phyloP scores from a whole-genome alignment of 208 protist species.

The Crithidia fasciculata region DNA sequence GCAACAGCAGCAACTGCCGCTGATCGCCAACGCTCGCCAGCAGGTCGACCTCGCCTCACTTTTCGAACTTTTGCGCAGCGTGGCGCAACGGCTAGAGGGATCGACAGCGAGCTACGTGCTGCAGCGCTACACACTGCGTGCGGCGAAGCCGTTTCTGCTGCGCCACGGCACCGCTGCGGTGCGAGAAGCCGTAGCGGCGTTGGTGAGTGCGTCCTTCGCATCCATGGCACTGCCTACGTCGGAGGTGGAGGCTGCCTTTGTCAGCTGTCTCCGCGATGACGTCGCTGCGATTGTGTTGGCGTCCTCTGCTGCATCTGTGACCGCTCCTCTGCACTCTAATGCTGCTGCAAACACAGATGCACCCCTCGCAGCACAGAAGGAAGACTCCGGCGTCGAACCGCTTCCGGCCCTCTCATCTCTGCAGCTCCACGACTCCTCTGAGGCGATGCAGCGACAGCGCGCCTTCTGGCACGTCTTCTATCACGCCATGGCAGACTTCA shows the following conservation, averaged over 20 bases:
- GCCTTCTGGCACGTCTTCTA: constrained; percentile 25
- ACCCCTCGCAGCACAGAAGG: too few species aligned
- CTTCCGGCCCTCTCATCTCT: background rate
- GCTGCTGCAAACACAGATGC: too few species aligned
- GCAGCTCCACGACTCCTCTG: too few species aligned
- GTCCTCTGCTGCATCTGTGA: too few species aligned
- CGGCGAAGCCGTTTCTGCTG: constrained; percentile 44
- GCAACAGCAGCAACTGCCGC: constrained; percentile 12
- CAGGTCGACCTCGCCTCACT: constrained; percentile 51
- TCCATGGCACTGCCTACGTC: background rate
- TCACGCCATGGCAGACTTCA: constrained; percentile 8
- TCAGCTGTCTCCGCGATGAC: too few species aligned
- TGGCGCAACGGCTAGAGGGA: constrained; percentile 41
- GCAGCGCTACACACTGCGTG: constrained; percentile 54
- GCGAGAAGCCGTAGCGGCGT: constrained; percentile 65
- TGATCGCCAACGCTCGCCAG: constrained; percentile 40
- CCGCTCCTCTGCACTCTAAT: too few species aligned
- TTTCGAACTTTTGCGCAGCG: constrained; percentile 52
- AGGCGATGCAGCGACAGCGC: constrained; percentile 9
- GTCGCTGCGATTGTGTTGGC: too few species aligned
- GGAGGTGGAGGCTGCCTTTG: background rate
- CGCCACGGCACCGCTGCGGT: constrained; percentile 51
- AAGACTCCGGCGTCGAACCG: too few species aligned
- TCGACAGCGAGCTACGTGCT: constrained; percentile 39
- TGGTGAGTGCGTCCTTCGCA: constrained; percentile 42